Percentiles rank a stretch among this genome's conserved stretches.
phyloP scores from a whole-genome alignment of 805 yeast species.

The Wickerhamiella kurtzmanii region DNA sequence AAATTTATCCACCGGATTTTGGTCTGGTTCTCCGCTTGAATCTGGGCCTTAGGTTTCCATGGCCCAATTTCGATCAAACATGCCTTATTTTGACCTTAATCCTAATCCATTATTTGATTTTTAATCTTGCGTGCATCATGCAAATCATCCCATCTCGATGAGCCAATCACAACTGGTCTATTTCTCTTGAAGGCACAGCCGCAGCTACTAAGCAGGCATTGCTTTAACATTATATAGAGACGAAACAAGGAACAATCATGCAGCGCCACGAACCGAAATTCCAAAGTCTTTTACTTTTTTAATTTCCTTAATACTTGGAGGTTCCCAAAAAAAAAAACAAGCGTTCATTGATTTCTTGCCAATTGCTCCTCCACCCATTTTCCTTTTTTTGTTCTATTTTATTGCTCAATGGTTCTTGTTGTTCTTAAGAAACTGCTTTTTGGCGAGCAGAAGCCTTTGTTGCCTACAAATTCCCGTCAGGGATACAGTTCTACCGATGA shows the following conservation, averaged over 20 bases:
- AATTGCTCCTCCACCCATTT: no score
- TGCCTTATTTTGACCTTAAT: neutral
- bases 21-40: no score
- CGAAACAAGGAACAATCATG: neutral
- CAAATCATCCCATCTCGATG: neutral
- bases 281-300: neutral
- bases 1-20: no score
- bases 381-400: neutral
- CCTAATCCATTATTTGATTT: neutral
- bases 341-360: no score
- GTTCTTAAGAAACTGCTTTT: constrained; percentile 22
- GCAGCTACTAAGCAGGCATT: neutral
- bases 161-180: constrained; percentile 5
- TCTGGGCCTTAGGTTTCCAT: no score
- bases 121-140: neutral
- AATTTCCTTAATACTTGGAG: neutral
- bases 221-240: neutral
- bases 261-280: neutral
- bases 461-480: constrained; percentile 17
- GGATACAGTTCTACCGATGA: constrained; percentile 7
- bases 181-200: neutral
- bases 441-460: constrained; percentile 21
- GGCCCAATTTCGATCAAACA: neutral
- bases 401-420: constrained; percentile 23
- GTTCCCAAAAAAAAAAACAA: no score